Base-by-base conservation (phyloP, 495 filamentous ascomycete genomes). In the Daldinia concentrica region DNA sequence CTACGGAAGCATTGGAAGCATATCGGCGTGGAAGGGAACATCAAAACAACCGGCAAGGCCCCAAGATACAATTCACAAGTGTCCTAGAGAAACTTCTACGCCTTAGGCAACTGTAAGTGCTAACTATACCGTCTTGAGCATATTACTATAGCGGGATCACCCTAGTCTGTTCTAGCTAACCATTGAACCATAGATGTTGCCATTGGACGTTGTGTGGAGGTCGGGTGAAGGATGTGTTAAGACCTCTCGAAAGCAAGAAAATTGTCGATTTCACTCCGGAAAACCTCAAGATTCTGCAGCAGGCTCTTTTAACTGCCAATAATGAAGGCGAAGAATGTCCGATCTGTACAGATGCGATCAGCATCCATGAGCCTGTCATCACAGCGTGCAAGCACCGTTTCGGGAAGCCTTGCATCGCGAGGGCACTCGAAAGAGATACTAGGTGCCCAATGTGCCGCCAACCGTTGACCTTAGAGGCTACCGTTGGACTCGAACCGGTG, bases 381-480 rank as follows among this genome's bases (percentile, higher is more conserved):
- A 98, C 94, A 2, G 87, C 89, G 36, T 98, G 94, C 79, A 94
- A 92, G 30, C 94, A 98, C 78, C 81, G 90, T 8, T 98, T 93
- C 78, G 92, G 92, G 64, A 81, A 82, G 26, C 81, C 82, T 24
- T 97, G 94, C 76, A 94, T 97, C 66, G 84, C 90, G 62, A 87
- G 87, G 62, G 92, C 93, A 34, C 91, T 98, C 62, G 88, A 92
- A 54, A 84, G 88, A 19, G 92, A 96, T 74, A 86, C 91, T 48
- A 93, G 91, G 79, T 97, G 94, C 66, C 94, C 94, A 6, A 90
- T 97, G 85, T 98, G 94, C 77, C 92, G 94, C 22, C 88, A 91
- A 9, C 84, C 89, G 9, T 87, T 97, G 22, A 86, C 89, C 39
- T 79, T 76, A n/a, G 82, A 87, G 12, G 81, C 81, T 2, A 82